Base-by-base conservation (phyloP, 352 stramenopile species). In the Pythium folliculosum region DNA sequence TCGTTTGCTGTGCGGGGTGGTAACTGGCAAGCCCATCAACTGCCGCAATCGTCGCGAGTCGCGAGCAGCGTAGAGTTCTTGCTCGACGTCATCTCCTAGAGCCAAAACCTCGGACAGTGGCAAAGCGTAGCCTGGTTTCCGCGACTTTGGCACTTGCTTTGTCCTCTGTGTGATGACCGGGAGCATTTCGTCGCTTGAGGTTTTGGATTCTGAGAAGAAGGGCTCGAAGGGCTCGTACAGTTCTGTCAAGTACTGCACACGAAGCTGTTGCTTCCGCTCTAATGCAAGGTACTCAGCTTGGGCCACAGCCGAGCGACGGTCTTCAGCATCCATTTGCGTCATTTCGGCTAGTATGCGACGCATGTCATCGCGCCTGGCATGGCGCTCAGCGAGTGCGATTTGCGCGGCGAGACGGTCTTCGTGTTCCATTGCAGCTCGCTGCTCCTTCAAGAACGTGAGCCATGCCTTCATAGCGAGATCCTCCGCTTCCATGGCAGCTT, bases 181-280 rank as follows among this genome's bases (percentile, higher is more conserved):
- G 13, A 92, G 53, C 47, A 89, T 82, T 2, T 77, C 70, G 57
- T 90, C 82, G 0, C 70, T 84, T 14, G 73, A 70, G 13, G 71
- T 32, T 23, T 60, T 67, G 1, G 82, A 86, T 25, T 55, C 56
- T 0, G 71, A 50, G 40, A 86, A 92, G 62, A 80, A 88, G 22
- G 84, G 81, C 43, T 78, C 67, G 45, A 89, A 84, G 25, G 81
- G 75, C 12, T 73, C 73, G 60, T 91, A 91, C 12, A 92, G 53
- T 47, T 88, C 82, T 0, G 67, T 76, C 14, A 90, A 61, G 27
- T 77, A 80, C 7, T 57, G 9, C 12, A 65, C 67, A 9, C 77
- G 71, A 47, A 58, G 66, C 23, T 53, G 61, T 19, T 76, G 68
- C 21, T 76, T 58, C 19, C 40, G 47, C 14, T 91, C 76, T 16